Conservation (phyloP, 768 basidiomycete genomes). For the Tulasnella sp. region DNA sequence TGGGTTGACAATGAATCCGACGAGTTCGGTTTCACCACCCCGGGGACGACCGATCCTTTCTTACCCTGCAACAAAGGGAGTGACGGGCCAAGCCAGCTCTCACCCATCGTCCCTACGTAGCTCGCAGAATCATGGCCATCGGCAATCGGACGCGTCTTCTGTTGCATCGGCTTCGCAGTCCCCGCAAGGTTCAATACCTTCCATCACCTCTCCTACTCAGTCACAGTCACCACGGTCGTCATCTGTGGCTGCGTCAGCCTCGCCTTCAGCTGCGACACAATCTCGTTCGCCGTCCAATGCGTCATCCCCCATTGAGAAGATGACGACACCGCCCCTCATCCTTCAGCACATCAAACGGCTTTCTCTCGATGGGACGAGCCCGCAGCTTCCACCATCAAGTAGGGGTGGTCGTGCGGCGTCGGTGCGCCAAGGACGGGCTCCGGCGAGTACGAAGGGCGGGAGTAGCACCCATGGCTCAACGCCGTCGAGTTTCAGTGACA, state of each 20-base stretch:
- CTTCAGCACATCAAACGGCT: constrained; percentile 19
- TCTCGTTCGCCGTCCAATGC: constrained; percentile 5
- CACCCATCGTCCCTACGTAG: not conserved
- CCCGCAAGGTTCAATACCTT: constrained; percentile 65
- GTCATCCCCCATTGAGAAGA: constrained; percentile 21
- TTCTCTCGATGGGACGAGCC: constrained; percentile 28
- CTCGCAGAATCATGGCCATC: not conserved
- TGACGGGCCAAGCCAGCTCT: not conserved
- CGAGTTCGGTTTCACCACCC: constrained; percentile 21
- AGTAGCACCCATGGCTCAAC: constrained; percentile 61
- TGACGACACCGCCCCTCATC: constrained; percentile 40
- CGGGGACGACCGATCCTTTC: constrained; percentile 24
- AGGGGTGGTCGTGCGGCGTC: constrained; percentile 40
- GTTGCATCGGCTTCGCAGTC: constrained; percentile 28
- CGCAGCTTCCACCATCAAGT: constrained; percentile 45
- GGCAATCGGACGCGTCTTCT: constrained; percentile 4
- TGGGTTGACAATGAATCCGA: not conserved
- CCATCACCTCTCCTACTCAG: constrained; percentile 60
- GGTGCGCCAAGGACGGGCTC: constrained; percentile 35
- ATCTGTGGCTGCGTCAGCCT: constrained; percentile 27
- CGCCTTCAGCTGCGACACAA: not conserved
- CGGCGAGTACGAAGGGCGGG: constrained; percentile 35
- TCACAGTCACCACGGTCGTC: constrained; percentile 29
- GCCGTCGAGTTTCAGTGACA: constrained; percentile 73
- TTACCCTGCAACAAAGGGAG: not conserved